phyloP scores from a whole-genome alignment of 2,329 filamentous ascomycete genomes.

The Cladosporium sp. region DNA sequence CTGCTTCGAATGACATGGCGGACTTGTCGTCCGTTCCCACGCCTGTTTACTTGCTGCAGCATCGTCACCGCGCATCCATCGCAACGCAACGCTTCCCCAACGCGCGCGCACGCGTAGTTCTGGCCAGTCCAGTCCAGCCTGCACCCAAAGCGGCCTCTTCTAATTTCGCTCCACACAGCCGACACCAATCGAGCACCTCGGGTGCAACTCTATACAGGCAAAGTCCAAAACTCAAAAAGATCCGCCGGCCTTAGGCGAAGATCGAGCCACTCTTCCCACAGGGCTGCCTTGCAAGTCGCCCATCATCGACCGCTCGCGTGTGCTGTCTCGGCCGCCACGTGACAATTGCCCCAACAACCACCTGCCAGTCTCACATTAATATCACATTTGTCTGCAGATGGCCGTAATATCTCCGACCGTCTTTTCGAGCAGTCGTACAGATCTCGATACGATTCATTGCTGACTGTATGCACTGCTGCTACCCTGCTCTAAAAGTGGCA shows the following conservation, averaged over 20 bases:
- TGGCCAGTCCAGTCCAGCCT: not conserved
- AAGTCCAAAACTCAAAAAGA: not conserved
- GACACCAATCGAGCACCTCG: not conserved
- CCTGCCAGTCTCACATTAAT: not conserved
- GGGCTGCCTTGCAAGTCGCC: not conserved
- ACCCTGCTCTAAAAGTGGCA: not conserved
- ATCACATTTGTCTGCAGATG: not conserved
- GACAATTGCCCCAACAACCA: slow-evolving; percentile 1
- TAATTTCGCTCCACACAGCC: slow-evolving; percentile 1
- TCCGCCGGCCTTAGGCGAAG: not conserved
- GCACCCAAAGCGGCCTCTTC: not conserved
- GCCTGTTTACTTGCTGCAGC: not conserved
- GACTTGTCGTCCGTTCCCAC: not conserved
- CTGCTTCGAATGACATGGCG: not conserved
- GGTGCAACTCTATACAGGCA: not conserved
- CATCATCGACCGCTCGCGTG: too few relatives aligned
- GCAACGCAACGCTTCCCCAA: not conserved
- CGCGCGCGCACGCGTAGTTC: not conserved
- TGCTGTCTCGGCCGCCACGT: not conserved
- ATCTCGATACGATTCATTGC: too few relatives aligned
- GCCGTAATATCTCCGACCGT: too few relatives aligned
- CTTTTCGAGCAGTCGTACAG: too few relatives aligned
- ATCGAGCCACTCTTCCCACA: not conserved
- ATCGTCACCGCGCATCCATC: not conserved
- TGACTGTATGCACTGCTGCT: not conserved